Conservation (phyloP, 164 flowering plant species). For the Santalum album region DNA sequence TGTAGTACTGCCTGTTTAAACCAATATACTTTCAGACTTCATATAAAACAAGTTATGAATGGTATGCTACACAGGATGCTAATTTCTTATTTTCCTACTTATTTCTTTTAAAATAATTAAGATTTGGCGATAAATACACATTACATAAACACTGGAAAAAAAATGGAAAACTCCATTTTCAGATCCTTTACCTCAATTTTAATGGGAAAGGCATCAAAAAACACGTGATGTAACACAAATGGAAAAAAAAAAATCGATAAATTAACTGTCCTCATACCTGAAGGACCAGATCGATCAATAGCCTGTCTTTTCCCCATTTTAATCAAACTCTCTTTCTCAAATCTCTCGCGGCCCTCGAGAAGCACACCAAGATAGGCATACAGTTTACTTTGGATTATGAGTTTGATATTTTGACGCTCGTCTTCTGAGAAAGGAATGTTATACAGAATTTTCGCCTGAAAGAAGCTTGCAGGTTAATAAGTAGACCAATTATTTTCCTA, state of each 20-base stretch:
- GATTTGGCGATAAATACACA: too few species aligned
- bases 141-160: too few species aligned
- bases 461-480: not conserved
- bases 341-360: conserved; percentile 1
- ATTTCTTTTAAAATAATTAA: too few species aligned
- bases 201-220: too few species aligned
- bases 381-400: not conserved
- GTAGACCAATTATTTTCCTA: not conserved
- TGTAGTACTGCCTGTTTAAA: conserved; percentile 20
- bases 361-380: not conserved
- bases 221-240: too few species aligned
- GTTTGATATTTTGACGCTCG: not conserved
- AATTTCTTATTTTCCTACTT: too few species aligned
- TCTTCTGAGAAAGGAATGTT: not conserved
- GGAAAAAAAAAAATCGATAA: not conserved
- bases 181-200: too few species aligned
- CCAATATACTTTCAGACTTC: too few species aligned
- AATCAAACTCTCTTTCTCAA: not conserved
- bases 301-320: not conserved
- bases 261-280: not conserved
- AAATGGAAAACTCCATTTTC: too few species aligned
- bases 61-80: too few species aligned
- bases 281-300: not conserved
- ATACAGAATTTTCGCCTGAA: conserved; percentile 1
- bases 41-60: too few species aligned